Evolutionary conservation across 495 filamentous ascomycete species (phyloP), one percentile per base, ranked within the genome.

Genomic region (Aspergillus bridgeri): DNA sequence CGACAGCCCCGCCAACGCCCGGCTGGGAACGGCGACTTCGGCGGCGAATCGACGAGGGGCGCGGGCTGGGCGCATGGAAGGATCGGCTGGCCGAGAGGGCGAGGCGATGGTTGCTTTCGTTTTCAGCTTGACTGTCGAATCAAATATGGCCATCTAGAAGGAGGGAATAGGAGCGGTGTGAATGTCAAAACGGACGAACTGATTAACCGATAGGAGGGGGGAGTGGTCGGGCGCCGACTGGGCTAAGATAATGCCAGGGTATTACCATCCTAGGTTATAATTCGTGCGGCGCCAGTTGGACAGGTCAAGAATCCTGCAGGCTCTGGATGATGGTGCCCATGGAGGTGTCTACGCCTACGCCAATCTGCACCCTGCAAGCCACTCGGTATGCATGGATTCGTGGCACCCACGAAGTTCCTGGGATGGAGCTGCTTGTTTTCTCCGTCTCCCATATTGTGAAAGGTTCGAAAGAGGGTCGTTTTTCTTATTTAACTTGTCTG

Each of bases 21-120:
- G n/a, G 38, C 19, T 55, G 47, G 53, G 51, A 61, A 20, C 20
- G n/a, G 21, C 53, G 53, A n/a, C 15, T 57, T 20, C 19, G 6
- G 6, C 3, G 9, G 3, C 47, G 48, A 3, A 21, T 57, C n/a
- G 33, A 43, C 17, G 27, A 29, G 19, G 45, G 54, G 46, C 9
- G 17, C 15, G 45, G 51, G 13, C 33, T 25, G 6, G 44, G 44
- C 44, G 18, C 44, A 3, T 47, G 44, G 44, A 19, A 20, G 19
- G 44, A 47, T 23, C 21, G 19, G 19, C 19, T 23, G 19, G 44
- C 11, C 17, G 44, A 47, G 19, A 23, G 19, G 44, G 15, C 19
- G 44, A 18, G 20, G 44, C 44, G 44, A 19, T 47, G 44, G 44
- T 3, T 47, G 9, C 15, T 38, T 15, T 15, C 33, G 33, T 38